A percentile compares a stretch with the other conserved stretches of the same genome.
Conservation (phyloP, 163 green algal genomes). For the Chlorella variabilis region DNA sequence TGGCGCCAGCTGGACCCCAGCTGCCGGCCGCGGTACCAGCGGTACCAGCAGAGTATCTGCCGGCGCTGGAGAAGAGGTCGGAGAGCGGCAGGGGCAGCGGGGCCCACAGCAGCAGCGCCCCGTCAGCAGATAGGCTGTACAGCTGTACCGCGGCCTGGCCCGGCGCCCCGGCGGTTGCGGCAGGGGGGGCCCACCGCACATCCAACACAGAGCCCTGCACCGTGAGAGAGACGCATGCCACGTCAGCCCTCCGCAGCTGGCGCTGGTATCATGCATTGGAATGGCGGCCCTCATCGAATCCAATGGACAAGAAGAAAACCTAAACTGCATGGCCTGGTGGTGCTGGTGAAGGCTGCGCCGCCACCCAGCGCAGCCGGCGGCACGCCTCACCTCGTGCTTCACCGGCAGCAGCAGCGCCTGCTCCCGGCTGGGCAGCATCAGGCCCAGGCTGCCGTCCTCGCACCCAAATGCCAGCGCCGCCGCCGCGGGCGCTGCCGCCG, state of each 20-base stretch:
- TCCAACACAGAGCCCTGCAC: constrained; percentile 20
- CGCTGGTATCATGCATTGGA: too few relatives aligned
- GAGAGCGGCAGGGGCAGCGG: constrained; percentile 9
- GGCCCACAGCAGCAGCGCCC: constrained; percentile 33
- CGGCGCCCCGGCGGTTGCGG: background rate
- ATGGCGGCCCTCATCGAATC: too few relatives aligned
- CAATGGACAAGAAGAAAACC: too few relatives aligned
- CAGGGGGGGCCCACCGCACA: background rate
- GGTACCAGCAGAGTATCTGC: background rate
- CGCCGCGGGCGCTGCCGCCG: background rate
- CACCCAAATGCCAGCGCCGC: constrained; percentile 42
- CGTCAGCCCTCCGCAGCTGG: background rate
- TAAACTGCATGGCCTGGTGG: too few relatives aligned
- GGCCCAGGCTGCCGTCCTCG: constrained; percentile 36
- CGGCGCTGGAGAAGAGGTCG: constrained; percentile 12
- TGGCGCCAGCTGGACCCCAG: background rate
- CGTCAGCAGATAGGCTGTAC: constrained; percentile 35
- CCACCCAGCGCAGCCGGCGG: background rate
- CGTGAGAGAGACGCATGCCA: background rate
- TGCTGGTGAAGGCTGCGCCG: too few relatives aligned
- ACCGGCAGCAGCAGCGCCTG: constrained; percentile 13
- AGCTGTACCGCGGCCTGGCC: constrained; percentile 12
- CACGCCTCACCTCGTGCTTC: constrained; percentile 36
- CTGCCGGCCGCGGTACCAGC: background rate
- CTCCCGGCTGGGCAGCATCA: constrained; percentile 17